Evolutionary conservation across 306 rosid species (phyloP).

Genomic region (Quercus ilex): DNA sequence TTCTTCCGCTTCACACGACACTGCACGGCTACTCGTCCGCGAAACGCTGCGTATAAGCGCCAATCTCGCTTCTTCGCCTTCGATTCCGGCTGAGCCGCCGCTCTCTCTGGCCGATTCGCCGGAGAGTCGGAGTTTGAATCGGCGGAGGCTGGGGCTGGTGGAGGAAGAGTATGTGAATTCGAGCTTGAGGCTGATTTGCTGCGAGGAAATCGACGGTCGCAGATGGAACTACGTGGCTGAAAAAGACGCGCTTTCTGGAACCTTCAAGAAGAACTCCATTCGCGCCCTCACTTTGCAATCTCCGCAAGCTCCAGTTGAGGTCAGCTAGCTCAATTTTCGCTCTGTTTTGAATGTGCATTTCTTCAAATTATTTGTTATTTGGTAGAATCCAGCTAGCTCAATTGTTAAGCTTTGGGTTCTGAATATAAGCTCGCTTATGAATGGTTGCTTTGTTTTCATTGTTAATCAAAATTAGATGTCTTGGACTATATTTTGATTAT

Average conservation of each 20-base stretch:
- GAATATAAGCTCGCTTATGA: too few species aligned
- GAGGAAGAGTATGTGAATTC: slow-evolving; percentile 40
- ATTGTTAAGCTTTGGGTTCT: too few species aligned
- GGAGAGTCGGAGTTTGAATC: slow-evolving; percentile 18
- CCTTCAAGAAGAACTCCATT: slow-evolving; percentile 58
- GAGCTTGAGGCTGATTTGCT: slow-evolving; percentile 60
- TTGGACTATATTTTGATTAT: too few species aligned
- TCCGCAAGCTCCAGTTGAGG: slow-evolving; percentile 68
- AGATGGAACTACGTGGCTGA: slow-evolving; percentile 87
- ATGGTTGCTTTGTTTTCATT: too few species aligned
- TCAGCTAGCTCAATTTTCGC: slow-evolving; percentile 2
- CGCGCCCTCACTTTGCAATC: slow-evolving; percentile 64
- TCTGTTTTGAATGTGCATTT: too few species aligned
- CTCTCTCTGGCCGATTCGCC: slow-evolving; percentile 4
- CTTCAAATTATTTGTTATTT: too few species aligned
- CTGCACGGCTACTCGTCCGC: slow-evolving; percentile 51
- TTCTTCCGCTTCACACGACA: slow-evolving; percentile 44
- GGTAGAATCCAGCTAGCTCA: too few species aligned
- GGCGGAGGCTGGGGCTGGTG: slow-evolving; percentile 14
- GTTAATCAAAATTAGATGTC: too few species aligned
- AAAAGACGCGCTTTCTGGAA: slow-evolving; percentile 33
- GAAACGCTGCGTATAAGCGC: slow-evolving; percentile 90
- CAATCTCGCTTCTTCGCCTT: slow-evolving; percentile 52
- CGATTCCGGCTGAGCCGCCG: slow-evolving; percentile 16
- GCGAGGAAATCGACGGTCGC: slow-evolving; percentile 87